phyloP scores from a whole-genome alignment of 2,329 filamentous ascomycete genomes.

The Zymoseptoria brevis region DNA sequence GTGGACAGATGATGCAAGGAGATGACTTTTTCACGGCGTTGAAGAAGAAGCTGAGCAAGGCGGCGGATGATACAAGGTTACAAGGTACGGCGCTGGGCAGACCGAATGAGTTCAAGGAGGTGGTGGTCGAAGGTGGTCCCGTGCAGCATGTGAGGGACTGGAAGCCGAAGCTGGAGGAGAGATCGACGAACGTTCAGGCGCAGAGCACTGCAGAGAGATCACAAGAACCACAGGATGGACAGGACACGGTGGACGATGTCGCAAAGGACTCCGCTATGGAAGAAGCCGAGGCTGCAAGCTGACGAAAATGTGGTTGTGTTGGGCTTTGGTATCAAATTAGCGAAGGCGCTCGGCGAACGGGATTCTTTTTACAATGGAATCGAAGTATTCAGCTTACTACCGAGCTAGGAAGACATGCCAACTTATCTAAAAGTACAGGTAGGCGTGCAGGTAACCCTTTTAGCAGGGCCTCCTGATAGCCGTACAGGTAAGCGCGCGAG shows the following conservation, averaged over 20 bases:
- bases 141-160: constrained; percentile 61
- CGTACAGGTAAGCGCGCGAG: too few relatives aligned
- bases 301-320: neutral
- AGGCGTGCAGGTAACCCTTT: too few relatives aligned
- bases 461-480: too few relatives aligned
- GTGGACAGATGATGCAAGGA: constrained; percentile 33
- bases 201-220: neutral
- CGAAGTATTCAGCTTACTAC: too few relatives aligned
- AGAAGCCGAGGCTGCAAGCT: constrained; percentile 1
- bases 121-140: constrained; percentile 72
- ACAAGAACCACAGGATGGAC: neutral
- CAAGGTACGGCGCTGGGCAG: constrained; percentile 76
- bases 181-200: constrained; percentile 1
- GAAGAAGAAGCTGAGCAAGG: constrained; percentile 89
- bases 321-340: neutral
- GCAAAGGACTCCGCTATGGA: neutral
- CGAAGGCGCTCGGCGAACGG: constrained; percentile 1
- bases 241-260: neutral
- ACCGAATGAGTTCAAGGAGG: constrained; percentile 58
- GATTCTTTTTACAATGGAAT: neutral
- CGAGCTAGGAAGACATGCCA: too few relatives aligned
- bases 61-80: constrained; percentile 71
- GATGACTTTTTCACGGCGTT: constrained; percentile 50
- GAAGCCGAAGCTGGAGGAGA: constrained; percentile 35
- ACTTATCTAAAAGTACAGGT: too few relatives aligned